Base-by-base conservation (phyloP, 2,329 filamentous ascomycete species). In the Aspergillus eucalypticola region DNA sequence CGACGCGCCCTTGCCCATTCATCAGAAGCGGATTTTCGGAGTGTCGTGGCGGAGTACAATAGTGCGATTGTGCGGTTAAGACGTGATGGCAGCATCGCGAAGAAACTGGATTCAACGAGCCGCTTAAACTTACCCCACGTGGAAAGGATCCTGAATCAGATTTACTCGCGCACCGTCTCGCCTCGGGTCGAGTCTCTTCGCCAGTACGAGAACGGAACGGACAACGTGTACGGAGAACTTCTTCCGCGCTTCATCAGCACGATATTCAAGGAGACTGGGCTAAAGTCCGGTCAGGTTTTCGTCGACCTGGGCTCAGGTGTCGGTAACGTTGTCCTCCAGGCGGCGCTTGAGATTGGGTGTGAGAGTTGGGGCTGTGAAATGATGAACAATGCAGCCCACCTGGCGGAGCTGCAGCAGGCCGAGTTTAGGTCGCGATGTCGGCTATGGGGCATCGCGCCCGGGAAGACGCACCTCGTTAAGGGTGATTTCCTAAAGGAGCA, bases 341-440 rank as follows among this genome's bases (percentile, higher is more conserved):
- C 94, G 2, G 95, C 95, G 0, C 84, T 99, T 19, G 91, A 99
- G 75, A 88, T 94, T 55, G 95, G 95, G 17, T 96, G 92, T 74
- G 92, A 96, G 73, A 94, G 90, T 75, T 97, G 92, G 89, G 95
- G 95, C 27, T 96, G 94, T 70, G 95, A 99, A 76, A 91, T 96
- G 83, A 96, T 97, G 92, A 84, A 89, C 59, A 96, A 95, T 62
- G 91, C 93, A 2, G 93, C 90, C 79, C 87, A 88, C 58, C 84
- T 96, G 32, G 95, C 92, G 7, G 86, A 90, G 25, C 83, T 88
- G 25, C 95, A 98, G 76, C 84, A 90, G 65, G 83, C 84, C 38
- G 95, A 99, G 75, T 96, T 99, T 68, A 82, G 83, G 59, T 87
- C 90, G n/a, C 86, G 95, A 38, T 94, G 92, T 69, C 87, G 88